phyloP scores from a whole-genome alignment of 352 stramenopile genomes.

The Peronospora belbahrii region DNA sequence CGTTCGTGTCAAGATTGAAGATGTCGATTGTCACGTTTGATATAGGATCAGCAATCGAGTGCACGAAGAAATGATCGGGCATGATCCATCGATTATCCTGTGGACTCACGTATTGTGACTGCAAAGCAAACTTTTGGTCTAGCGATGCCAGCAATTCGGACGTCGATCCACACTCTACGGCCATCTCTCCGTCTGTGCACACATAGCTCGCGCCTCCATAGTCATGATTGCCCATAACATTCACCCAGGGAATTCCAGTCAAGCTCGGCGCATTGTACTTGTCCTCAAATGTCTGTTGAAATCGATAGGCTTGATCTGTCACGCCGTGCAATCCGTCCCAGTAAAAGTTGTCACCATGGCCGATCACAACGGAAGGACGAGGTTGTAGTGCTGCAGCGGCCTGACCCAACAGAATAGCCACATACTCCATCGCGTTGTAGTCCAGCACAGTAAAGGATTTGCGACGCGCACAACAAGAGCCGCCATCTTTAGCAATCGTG shows the following conservation, averaged over 20 bases:
- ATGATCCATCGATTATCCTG: conserved; percentile 79
- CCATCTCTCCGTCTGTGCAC: conserved; percentile 39
- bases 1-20: conserved; percentile 83
- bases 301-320: conserved; percentile 55
- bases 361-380: conserved; percentile 38
- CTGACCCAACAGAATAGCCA: conserved; percentile 48
- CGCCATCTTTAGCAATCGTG: conserved; percentile 46
- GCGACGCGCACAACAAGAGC: conserved; percentile 57
- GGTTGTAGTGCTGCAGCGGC: conserved; percentile 21
- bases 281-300: conserved; percentile 72
- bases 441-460: conserved; percentile 53
- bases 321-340: conserved; percentile 57
- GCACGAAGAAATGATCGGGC: conserved; percentile 75
- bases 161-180: conserved; percentile 38
- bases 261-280: conserved; percentile 51
- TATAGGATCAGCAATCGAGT: conserved; percentile 47
- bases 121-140: conserved; percentile 64
- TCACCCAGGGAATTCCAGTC: conserved; percentile 70
- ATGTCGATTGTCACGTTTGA: conserved; percentile 73
- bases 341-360: conserved; percentile 79
- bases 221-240: conserved; percentile 83
- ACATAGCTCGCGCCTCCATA: conserved; percentile 74
- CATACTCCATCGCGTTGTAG: conserved; percentile 67
- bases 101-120: conserved; percentile 72
- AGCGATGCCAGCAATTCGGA: conserved; percentile 36